Evolutionary conservation across 768 basidiomycete species (phyloP), one percentile per base, ranked within the genome.

Genomic region (Pleurotus giganteus): DNA sequence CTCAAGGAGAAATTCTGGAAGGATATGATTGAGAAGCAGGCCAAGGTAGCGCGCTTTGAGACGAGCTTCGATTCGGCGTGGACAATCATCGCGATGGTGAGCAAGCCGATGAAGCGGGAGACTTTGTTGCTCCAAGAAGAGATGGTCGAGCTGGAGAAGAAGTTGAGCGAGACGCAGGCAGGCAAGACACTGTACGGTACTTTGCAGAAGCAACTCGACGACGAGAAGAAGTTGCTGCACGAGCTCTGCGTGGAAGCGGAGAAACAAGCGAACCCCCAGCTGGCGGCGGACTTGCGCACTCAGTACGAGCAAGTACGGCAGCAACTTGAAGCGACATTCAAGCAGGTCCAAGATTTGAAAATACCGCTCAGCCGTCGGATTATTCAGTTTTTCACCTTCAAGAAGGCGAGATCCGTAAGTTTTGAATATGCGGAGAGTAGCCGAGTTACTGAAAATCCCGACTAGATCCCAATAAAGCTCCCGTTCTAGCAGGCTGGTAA

Each of bases 51-150:
- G 19, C 41, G 57, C 8, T 58, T 58, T 46, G 26, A 27, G 5
- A 45, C 27, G 26, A 50, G 44, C 46, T 44, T 24, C 11, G 46
- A 51, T 1, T 57, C 56, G n/a, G 56, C 56, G 13, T 57, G 56
- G 56, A 17, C 15, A 4, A 46, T 53, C 13, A 53, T 57, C 31
- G 50, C n/a, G 28, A 9, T n/a, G 29, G 39, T 39, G 12, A 41
- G 50, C 31, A 26, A 55, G 13, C 46, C 45, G 23, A 21, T 44
- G n/a, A 37, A 13, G 11, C 2, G 17, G 23, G 36, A 46, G 26
- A 13, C 15, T n/a, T 31, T 58, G 17, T 43, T 58, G 4, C 46
- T 58, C 4, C 57, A 58, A 27, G 57, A 58, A 29, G 57, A 58
- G 53, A 21, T 58, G 17, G 53, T 50, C 13, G 28, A 55, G 12